Evolutionary conservation across 805 yeast genomes (phyloP).

Genomic region (Zygosaccharomyces gambellarensis): DNA sequence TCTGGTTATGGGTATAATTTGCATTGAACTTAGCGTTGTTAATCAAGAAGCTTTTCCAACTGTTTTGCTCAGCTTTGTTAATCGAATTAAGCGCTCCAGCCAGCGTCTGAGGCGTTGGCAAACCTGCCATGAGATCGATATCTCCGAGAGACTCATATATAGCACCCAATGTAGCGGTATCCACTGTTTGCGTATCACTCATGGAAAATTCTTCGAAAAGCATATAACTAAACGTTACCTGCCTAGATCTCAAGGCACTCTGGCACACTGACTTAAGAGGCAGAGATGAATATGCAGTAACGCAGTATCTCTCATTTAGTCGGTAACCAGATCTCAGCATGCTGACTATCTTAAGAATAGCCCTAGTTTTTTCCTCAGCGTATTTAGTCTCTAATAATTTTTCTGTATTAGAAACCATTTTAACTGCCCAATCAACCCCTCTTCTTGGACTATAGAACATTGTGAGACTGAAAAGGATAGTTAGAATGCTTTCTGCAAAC

Average conservation of each 20-base stretch:
- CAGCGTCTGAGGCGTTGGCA: conserved; percentile 55
- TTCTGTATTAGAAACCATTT: conserved; percentile 1
- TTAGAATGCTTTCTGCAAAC: conserved; percentile 9
- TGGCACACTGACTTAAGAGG: conserved; percentile 12
- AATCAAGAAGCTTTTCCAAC: conserved; percentile 46
- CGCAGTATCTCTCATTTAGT: conserved; percentile 14
- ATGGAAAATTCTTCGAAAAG: conserved; percentile 34
- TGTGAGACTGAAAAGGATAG: conserved; percentile 11
- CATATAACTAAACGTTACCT: conserved; percentile 33
- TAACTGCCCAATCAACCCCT: conserved; percentile 12
- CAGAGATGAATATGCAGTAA: conserved; percentile 20
- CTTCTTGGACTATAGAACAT: conserved; percentile 14
- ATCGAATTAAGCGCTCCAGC: conserved; percentile 46
- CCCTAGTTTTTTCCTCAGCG: conserved; percentile 9
- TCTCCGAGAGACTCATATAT: conserved; percentile 56
- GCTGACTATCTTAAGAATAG: conserved; percentile 25
- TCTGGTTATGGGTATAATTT: conserved; percentile 13
- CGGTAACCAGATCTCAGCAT: conserved; percentile 27
- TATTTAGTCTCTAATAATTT: conserved; percentile 7
- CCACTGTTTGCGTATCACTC: conserved; percentile 6
- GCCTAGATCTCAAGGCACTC: conserved; percentile 16
- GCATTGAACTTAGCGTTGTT: conserved; percentile 56
- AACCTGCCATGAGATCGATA: conserved; percentile 58
- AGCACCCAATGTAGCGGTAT: conserved; percentile 15
- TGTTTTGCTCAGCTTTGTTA: conserved; percentile 29